A percentile compares a stretch with the other conserved stretches of the same genome.
Conservation (phyloP, 164 flowering plant genomes). For the Umbellularia californica region DNA sequence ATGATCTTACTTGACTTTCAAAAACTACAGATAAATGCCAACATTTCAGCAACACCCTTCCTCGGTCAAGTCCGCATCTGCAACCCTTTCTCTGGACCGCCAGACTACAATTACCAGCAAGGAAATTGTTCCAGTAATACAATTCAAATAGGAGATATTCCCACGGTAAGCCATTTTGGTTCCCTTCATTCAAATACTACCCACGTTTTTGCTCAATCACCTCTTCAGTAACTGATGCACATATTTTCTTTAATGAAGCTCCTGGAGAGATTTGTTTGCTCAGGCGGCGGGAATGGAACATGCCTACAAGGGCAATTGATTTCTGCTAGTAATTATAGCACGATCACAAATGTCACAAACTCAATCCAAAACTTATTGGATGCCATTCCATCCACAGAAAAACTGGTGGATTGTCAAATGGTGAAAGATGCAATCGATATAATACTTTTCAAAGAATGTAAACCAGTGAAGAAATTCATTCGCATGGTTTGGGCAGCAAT, state of each 20-base stretch:
- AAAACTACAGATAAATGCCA: constrained; percentile 54
- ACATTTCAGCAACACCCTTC: constrained; percentile 34
- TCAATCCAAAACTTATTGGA: constrained; percentile 61
- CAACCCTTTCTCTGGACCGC: constrained; percentile 85
- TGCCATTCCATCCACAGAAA: constrained; percentile 65
- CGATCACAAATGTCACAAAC: constrained; percentile 42
- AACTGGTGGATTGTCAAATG: constrained; percentile 57
- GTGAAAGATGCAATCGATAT: constrained; percentile 61
- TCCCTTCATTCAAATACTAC: neutral
- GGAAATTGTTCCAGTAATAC: constrained; percentile 53
- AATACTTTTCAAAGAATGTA: constrained; percentile 59
- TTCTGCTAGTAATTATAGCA: constrained; percentile 22
- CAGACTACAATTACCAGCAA: constrained; percentile 54
- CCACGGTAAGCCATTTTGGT: constrained; percentile 38
- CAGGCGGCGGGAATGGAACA: constrained; percentile 26
- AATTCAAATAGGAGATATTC: constrained; percentile 62
- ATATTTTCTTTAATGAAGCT: constrained; percentile 30
- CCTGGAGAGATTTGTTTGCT: constrained; percentile 45
- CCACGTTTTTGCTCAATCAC: neutral
- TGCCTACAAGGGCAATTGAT: constrained; percentile 43
- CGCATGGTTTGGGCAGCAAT: constrained; percentile 56
- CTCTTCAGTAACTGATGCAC: neutral
- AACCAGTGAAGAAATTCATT: constrained; percentile 53
- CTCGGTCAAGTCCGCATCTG: constrained; percentile 52
- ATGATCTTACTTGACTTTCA: neutral